Conservation (phyloP, 768 basidiomycete genomes). For the Austroboletus eburneus region DNA sequence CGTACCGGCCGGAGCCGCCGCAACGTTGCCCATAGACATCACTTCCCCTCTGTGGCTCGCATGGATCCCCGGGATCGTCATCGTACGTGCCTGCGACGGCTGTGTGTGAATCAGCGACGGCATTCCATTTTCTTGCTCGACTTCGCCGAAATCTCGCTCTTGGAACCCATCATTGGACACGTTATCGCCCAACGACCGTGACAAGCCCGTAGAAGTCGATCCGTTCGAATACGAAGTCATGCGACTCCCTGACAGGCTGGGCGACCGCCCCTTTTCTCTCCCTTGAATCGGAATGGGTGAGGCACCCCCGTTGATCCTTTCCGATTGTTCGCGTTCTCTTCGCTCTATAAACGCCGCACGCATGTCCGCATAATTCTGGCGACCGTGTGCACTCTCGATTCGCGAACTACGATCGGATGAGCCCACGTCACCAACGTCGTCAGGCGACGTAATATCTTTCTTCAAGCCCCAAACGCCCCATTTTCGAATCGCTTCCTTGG, state of each 20-base stretch:
- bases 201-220: conserved; percentile 28
- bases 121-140: conserved; percentile 23
- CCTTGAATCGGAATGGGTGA: conserved; percentile 34
- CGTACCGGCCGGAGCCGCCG: conserved; percentile 39
- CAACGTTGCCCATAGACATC: conserved; percentile 79
- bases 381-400: conserved; percentile 38
- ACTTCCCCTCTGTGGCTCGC: conserved; percentile 81
- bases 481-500: conserved; percentile 87
- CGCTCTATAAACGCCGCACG: conserved; percentile 72
- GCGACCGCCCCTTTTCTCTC: conserved; percentile 24
- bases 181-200: conserved; percentile 33
- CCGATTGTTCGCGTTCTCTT: conserved; percentile 41
- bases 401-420: conserved; percentile 34
- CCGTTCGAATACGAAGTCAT: conserved; percentile 23
- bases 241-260: conserved; percentile 24
- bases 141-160: conserved; percentile 32
- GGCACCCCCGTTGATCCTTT: conserved; percentile 14
- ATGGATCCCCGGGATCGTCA: conserved; percentile 87
- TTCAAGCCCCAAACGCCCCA: conserved; percentile 82
- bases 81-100: conserved; percentile 67
- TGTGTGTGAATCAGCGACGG: conserved; percentile 65
- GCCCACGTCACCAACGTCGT: conserved; percentile 42
- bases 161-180: conserved; percentile 24
- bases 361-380: conserved; percentile 69
- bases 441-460: conserved; percentile 43